Conservation (phyloP, 768 basidiomycete species). For the Sistotremastrum niveocremeum region DNA sequence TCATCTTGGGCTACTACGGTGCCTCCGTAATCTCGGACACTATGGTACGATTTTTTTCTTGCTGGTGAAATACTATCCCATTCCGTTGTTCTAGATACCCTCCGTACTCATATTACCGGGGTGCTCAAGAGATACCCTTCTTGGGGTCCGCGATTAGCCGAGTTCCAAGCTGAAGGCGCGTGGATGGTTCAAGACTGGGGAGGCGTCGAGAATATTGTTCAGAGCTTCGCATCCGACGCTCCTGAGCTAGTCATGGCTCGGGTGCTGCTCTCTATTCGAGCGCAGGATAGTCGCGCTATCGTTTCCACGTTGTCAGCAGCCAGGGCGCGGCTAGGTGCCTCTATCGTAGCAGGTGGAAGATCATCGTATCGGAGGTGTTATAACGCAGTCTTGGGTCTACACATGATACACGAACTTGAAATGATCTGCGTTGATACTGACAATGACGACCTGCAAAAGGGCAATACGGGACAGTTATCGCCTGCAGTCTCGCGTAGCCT, state of each 20-base stretch:
- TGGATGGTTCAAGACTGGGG: slow-evolving; percentile 96
- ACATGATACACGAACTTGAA: slow-evolving; percentile 78
- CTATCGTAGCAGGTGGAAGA: slow-evolving; percentile 68
- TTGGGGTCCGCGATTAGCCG: slow-evolving; percentile 66
- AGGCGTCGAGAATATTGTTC: slow-evolving; percentile 53
- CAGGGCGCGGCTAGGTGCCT: slow-evolving; percentile 58
- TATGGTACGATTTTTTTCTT: slow-evolving; percentile 54
- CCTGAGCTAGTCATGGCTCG: slow-evolving; percentile 64
- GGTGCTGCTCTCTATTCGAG: slow-evolving; percentile 67
- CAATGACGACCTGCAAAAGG: not conserved
- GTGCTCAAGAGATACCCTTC: slow-evolving; percentile 73
- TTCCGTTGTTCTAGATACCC: slow-evolving; percentile 49
- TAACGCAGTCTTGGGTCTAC: slow-evolving; percentile 73
- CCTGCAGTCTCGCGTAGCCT: slow-evolving; percentile 36
- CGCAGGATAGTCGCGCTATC: slow-evolving; percentile 33
- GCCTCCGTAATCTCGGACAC: slow-evolving; percentile 88
- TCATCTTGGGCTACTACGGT: slow-evolving; percentile 82
- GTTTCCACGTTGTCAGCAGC: slow-evolving; percentile 44
- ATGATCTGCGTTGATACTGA: slow-evolving; percentile 29
- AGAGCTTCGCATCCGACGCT: slow-evolving; percentile 32
- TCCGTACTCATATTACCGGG: slow-evolving; percentile 88
- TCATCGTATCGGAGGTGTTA: slow-evolving; percentile 80
- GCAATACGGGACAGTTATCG: slow-evolving; percentile 13
- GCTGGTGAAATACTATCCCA: not conserved
- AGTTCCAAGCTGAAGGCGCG: slow-evolving; percentile 85